These are phyloP conservation scores for Oenanthe sinensis DNA, from an alignment of 129 eudicot species.

Conservation along the genomic window DNA sequence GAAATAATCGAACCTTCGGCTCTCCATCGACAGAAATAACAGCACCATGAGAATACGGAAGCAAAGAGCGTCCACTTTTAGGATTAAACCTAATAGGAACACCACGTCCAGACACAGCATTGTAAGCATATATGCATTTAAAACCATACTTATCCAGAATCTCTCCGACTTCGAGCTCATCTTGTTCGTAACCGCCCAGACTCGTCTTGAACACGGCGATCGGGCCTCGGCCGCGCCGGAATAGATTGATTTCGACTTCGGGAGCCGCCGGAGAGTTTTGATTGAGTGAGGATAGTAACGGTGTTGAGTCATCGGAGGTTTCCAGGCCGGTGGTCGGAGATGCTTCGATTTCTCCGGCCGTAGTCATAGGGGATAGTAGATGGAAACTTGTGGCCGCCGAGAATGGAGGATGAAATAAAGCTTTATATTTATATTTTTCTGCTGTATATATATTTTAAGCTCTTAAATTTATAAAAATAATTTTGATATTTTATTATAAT, in stretches of 20 bases:
- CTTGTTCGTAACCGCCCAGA: slow-evolving; percentile 90
- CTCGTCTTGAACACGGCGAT: slow-evolving; percentile 48
- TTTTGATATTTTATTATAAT: too few species aligned
- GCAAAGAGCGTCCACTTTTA: slow-evolving; percentile 62
- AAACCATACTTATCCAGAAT: slow-evolving; percentile 61
- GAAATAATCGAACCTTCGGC: slow-evolving; percentile 39
- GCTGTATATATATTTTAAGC: too few species aligned
- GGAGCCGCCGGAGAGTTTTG: slow-evolving; percentile 37
- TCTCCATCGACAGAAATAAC: slow-evolving; percentile 56
- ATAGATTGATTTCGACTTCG: slow-evolving; percentile 59
- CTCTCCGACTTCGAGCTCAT: slow-evolving; percentile 70
- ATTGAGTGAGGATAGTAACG: slow-evolving; percentile 21
- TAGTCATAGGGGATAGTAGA: not conserved
- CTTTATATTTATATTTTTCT: too few species aligned
- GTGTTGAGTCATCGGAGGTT: slow-evolving; percentile 27
- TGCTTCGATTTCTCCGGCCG: slow-evolving; percentile 36
- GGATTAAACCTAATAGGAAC: slow-evolving; percentile 69
- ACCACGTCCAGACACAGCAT: slow-evolving; percentile 58
- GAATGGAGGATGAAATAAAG: not conserved
- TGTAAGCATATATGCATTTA: slow-evolving; percentile 60
- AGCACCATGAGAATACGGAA: slow-evolving; percentile 57
- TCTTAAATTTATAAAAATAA: too few species aligned
- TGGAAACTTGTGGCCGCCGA: not conserved
- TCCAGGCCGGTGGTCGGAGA: slow-evolving; percentile 1
- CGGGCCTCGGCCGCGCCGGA: slow-evolving; percentile 56